Evolutionary conservation across 371 early-diverging fungal species (phyloP).

Genomic region (Mortierella sp.): DNA sequence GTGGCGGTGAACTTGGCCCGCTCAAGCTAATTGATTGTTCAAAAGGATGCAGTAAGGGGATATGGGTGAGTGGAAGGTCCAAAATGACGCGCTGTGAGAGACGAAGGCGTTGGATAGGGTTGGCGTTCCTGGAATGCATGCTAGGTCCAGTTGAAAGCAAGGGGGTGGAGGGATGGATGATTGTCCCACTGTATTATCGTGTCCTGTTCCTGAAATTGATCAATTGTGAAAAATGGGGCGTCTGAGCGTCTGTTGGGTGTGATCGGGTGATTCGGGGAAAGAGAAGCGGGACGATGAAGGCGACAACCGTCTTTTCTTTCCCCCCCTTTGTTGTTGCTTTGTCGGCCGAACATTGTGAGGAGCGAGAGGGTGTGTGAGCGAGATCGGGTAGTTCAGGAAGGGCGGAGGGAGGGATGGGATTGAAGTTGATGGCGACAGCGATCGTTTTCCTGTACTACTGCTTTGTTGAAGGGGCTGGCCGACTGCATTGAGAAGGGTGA

Average conservation of each 20-base stretch:
- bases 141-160: background rate
- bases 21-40: slow-evolving; percentile 71
- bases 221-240: background rate
- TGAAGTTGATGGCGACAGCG: background rate
- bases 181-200: background rate
- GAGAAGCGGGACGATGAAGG: background rate
- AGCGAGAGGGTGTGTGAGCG: background rate
- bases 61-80: background rate
- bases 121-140: background rate
- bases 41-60: background rate
- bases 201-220: slow-evolving; percentile 1
- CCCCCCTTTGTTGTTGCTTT: no score
- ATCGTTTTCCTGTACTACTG: background rate
- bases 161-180: background rate
- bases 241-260: background rate
- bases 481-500: background rate
- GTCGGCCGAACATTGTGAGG: background rate
- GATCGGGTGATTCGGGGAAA: slow-evolving; percentile 4
- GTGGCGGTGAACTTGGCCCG: slow-evolving; percentile 89
- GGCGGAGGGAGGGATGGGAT: background rate
- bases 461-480: background rate
- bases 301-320: background rate
- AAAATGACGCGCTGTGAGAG: background rate
- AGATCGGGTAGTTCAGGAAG: background rate
- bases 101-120: background rate